Percentiles rank a stretch among this genome's conserved stretches.
Conservation (phyloP, 2,329 filamentous ascomycete species). For the Alternaria triticina region DNA sequence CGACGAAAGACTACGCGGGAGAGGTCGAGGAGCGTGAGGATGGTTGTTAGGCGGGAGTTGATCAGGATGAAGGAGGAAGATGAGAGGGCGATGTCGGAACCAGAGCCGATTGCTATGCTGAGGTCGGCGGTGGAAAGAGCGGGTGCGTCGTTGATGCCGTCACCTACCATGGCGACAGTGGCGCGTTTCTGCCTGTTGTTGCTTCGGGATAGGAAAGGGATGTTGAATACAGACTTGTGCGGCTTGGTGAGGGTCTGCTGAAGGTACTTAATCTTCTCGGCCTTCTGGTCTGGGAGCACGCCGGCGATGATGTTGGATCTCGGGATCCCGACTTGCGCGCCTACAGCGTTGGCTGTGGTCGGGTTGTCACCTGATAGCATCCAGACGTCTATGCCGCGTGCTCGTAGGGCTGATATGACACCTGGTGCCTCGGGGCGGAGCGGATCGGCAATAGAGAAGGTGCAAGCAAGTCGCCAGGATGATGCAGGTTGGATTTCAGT, state of each 20-base stretch:
- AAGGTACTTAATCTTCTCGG: conserved; percentile 67
- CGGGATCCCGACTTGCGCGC: conserved; percentile 75
- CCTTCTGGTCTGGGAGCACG: conserved; percentile 84
- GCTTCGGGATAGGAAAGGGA: conserved; percentile 20
- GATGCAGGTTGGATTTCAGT: neutral
- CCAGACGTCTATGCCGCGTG: conserved; percentile 75
- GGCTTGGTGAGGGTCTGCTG: conserved; percentile 44
- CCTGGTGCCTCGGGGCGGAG: conserved; percentile 73
- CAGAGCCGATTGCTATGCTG: conserved; percentile 80
- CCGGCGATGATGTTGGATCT: conserved; percentile 79
- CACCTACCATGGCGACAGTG: conserved; percentile 82
- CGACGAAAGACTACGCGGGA: conserved; percentile 75
- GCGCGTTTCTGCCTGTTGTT: conserved; percentile 46
- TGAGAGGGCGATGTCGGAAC: conserved; percentile 82
- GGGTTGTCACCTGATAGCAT: conserved; percentile 93
- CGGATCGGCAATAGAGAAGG: conserved; percentile 80
- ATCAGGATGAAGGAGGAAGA: conserved; percentile 83
- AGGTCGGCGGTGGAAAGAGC: conserved; percentile 81
- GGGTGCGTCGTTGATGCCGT: conserved; percentile 86
- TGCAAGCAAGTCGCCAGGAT: conserved; percentile 61
- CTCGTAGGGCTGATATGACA: conserved; percentile 69
- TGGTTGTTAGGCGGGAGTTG: conserved; percentile 70
- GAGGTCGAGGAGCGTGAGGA: conserved; percentile 76
- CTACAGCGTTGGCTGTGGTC: conserved; percentile 84
- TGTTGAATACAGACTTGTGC: conserved; percentile 17